Evolutionary conservation across 768 basidiomycete species (phyloP), one percentile per base, ranked within the genome.

Genomic region (Lactarius indigo): DNA sequence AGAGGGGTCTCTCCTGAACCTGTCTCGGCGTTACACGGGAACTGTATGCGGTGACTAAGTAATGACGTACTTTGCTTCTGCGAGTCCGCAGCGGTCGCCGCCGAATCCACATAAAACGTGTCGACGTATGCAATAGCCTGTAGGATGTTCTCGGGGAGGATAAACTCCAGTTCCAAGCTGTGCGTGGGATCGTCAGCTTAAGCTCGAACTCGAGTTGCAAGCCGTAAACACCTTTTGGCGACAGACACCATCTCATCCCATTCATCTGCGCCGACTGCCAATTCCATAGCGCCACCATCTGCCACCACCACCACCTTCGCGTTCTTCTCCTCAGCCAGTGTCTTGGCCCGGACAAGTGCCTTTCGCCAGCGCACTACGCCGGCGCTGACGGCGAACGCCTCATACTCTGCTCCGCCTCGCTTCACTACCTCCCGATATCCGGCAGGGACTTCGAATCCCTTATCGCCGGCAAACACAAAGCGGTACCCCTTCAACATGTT

Each of bases 391-490:
- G 86, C 82, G 65, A 90, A 87, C 41, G 78, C 81, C 70, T 91
- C 89, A 57, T 86, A 81, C n/a, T 82, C 79, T 0, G 84, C 90
- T 18, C 82, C 84, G 0, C 85, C 89, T 39, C 84, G 76, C 58
- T 77, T 77, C 59, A 91, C 78, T 52, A 90, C 73, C 18, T 85
- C 85, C 63, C 81, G 79, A 28, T 85, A 75, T 28, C 84, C 84
- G 7, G 73, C 74, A 23, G 83, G 82, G 0, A 80, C 72, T 42
- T 84, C 80, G n/a, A 82, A 78, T 0, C 79, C 79, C 57, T 81
- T 83, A 69, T 89, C 87, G 2, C 83, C 82, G 6, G 87, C 76
- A 61, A 87, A 85, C 8, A 91, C 72, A 71, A 91, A 90, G 9
- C 86, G 79, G 66, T 79, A 83, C 0, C 75, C 74, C 6, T 75